These are phyloP conservation scores for Ceratocystis diversiconidia DNA, from an alignment of 2,329 filamentous ascomycete genomes.

Conservation along the genomic window DNA sequence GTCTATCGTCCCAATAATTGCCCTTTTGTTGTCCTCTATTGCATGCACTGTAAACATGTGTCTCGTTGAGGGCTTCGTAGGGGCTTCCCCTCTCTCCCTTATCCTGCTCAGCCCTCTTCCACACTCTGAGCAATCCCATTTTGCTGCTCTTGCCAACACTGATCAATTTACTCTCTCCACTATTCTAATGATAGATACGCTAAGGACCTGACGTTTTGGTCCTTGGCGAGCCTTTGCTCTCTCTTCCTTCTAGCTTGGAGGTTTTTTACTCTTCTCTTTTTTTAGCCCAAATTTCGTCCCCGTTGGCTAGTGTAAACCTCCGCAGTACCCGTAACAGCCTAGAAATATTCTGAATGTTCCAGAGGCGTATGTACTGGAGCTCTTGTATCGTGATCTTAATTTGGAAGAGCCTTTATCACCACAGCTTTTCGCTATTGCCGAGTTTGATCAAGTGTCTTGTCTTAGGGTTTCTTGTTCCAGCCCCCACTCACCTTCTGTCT, in stretches of 20 bases:
- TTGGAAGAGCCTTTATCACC: not conserved
- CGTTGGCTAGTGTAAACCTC: not conserved
- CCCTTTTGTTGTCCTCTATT: not conserved
- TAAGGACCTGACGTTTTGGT: not conserved
- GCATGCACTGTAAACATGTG: no score
- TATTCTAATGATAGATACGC: conserved; percentile 3
- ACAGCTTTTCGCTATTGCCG: not conserved
- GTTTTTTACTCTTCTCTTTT: not conserved
- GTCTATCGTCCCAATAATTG: not conserved
- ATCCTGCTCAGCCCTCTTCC: no score
- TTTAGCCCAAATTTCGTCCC: not conserved
- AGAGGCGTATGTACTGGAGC: not conserved
- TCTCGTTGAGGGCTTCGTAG: no score
- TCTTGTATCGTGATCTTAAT: not conserved
- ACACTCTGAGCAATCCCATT: no score
- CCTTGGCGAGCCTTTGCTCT: not conserved
- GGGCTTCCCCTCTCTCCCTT: no score
- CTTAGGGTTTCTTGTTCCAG: not conserved
- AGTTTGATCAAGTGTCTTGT: not conserved
- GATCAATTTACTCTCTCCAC: not conserved
- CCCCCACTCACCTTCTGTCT: not conserved
- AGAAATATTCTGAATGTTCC: not conserved
- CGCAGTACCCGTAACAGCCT: not conserved
- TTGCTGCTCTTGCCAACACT: no score
- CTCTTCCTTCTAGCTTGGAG: not conserved